Conservation (phyloP, 768 basidiomycete species). For the Tulasnella sp. region DNA sequence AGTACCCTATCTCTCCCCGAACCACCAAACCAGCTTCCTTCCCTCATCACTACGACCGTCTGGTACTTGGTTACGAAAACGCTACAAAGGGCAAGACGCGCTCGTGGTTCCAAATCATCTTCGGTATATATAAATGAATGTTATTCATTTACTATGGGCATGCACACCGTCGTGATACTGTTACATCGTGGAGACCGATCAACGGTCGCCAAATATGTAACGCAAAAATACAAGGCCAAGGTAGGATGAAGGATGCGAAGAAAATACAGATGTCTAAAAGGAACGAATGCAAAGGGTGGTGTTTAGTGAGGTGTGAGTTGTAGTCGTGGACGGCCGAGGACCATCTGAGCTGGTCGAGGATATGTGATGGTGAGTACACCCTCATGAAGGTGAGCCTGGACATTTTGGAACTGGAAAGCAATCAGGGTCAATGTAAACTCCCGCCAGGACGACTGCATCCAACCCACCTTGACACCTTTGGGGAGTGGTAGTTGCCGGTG, state of each 20-base stretch:
- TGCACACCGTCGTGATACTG: too few relatives aligned
- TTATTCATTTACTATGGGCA: too few relatives aligned
- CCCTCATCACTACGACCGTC: constrained; percentile 9
- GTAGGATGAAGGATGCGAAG: too few relatives aligned
- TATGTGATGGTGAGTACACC: constrained; percentile 16
- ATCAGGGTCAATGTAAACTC: neutral
- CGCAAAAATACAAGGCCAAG: too few relatives aligned
- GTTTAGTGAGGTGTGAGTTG: too few relatives aligned
- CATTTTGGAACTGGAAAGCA: constrained; percentile 13
- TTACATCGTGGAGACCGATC: too few relatives aligned
- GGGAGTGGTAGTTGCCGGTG: constrained; percentile 15
- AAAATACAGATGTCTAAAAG: too few relatives aligned
- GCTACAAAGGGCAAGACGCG: neutral
- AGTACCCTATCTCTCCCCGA: neutral
- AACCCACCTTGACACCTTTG: constrained; percentile 8
- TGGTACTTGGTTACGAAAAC: constrained; percentile 1
- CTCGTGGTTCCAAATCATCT: neutral
- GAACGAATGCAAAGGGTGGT: too few relatives aligned
- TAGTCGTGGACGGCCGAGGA: too few relatives aligned
- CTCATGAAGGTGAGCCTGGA: constrained; percentile 16
- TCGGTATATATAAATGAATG: constrained; percentile 5
- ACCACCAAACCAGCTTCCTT: constrained; percentile 2
- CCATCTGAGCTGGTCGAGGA: constrained; percentile 11
- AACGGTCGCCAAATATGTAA: too few relatives aligned
- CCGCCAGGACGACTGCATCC: neutral